These are phyloP conservation scores for Phlyctochytrium planicorne DNA, from an alignment of 192 early-diverging fungal species.

Conservation along the genomic window DNA sequence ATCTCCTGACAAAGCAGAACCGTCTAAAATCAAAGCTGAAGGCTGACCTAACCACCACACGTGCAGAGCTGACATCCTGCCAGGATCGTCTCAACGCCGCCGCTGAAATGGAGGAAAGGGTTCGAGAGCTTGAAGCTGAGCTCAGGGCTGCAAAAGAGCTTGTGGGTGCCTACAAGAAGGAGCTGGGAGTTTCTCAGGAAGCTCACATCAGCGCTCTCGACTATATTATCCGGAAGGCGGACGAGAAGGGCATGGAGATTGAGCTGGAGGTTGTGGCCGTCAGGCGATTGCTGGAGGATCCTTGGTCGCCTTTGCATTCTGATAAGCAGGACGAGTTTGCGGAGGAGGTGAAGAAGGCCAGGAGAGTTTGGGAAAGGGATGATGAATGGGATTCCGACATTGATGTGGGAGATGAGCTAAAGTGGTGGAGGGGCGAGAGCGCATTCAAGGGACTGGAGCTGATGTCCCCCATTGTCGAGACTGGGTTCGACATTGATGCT, in stretches of 20 bases:
- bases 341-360: slow-evolving; percentile 12
- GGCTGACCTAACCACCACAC: slow-evolving; percentile 37
- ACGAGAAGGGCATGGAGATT: slow-evolving; percentile 34
- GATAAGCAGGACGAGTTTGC: slow-evolving; percentile 21
- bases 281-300: slow-evolving; percentile 32
- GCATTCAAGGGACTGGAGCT: too few species aligned
- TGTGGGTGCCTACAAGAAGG: slow-evolving; percentile 34
- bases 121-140: slow-evolving; percentile 30
- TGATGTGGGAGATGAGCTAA: too few species aligned
- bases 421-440: too few species aligned
- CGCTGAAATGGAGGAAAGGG: slow-evolving; percentile 10
- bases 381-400: slow-evolving; percentile 52
- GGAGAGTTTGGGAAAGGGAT: slow-evolving; percentile 47
- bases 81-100: slow-evolving; percentile 22
- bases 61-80: slow-evolving; percentile 31
- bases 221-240: slow-evolving; percentile 35
- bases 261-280: slow-evolving; percentile 46
- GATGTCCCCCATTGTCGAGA: too few species aligned
- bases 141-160: slow-evolving; percentile 41
- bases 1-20: slow-evolving; percentile 40
- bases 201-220: slow-evolving; percentile 39
- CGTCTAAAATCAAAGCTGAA: slow-evolving; percentile 40
- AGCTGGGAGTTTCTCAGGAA: slow-evolving; percentile 37
- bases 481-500: too few species aligned
- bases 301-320: slow-evolving; percentile 27